Percentiles rank a stretch among this genome's conserved stretches.
These are phyloP conservation scores for Colletotrichum tabaci DNA, from an alignment of 2,329 filamentous ascomycete species.

Conservation along the genomic window DNA sequence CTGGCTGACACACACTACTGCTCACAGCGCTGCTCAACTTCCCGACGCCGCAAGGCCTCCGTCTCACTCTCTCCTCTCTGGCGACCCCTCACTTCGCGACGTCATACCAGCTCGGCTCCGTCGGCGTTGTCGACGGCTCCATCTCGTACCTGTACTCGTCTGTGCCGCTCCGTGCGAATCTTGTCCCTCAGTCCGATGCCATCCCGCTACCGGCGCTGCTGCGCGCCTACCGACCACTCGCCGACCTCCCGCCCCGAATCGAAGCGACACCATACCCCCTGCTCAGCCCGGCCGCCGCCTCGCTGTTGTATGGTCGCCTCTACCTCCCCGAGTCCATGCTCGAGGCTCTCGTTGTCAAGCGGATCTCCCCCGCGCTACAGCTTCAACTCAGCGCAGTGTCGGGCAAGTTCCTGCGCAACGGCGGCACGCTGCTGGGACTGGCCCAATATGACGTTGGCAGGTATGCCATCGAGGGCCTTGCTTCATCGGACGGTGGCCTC, in stretches of 20 bases:
- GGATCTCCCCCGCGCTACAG: constrained; percentile 83
- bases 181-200: constrained; percentile 78
- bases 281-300: constrained; percentile 56
- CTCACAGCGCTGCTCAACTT: constrained; percentile 86
- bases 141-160: constrained; percentile 97
- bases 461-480: constrained; percentile 91
- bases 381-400: constrained; percentile 86
- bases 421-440: constrained; percentile 81
- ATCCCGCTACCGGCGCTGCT: constrained; percentile 85
- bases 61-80: constrained; percentile 90
- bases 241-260: constrained; percentile 66
- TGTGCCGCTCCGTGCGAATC: constrained; percentile 76
- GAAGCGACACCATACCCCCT: constrained; percentile 13
- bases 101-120: constrained; percentile 90
- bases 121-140: constrained; percentile 95
- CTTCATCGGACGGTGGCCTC: constrained; percentile 91
- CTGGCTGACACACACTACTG: background rate
- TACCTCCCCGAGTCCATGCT: constrained; percentile 89
- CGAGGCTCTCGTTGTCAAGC: constrained; percentile 86
- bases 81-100: constrained; percentile 95
- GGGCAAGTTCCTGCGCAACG: constrained; percentile 78
- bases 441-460: constrained; percentile 88
- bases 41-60: constrained; percentile 85
- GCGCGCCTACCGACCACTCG: constrained; percentile 85
- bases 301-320: constrained; percentile 81